Conservation (phyloP, 768 basidiomycete species). For the Hericium alpestre region DNA sequence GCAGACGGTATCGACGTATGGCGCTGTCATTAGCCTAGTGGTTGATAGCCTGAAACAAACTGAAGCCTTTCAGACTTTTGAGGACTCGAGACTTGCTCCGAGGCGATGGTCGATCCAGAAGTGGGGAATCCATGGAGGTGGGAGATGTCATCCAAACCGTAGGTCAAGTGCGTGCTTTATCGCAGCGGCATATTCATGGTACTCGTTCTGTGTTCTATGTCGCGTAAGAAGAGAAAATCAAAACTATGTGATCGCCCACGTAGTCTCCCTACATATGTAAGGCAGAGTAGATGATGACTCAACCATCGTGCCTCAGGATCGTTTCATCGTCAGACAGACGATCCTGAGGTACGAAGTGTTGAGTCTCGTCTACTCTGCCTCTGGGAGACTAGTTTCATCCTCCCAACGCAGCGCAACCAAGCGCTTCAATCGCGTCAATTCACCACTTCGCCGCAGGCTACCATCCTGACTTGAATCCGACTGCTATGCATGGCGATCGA, state of each 20-base stretch:
- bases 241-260: too few relatives aligned
- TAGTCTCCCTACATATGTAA: too few relatives aligned
- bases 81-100: constrained; percentile 28
- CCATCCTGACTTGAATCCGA: background rate
- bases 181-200: constrained; percentile 76
- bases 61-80: constrained; percentile 50
- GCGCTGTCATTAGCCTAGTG: constrained; percentile 55
- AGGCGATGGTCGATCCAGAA: constrained; percentile 60
- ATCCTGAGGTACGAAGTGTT: too few relatives aligned
- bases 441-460: too few relatives aligned
- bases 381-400: too few relatives aligned
- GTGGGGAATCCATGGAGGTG: constrained; percentile 41
- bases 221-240: too few relatives aligned
- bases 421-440: too few relatives aligned
- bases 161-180: constrained; percentile 80
- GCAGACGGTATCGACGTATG: constrained; percentile 44
- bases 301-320: too few relatives aligned
- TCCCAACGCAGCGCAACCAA: too few relatives aligned
- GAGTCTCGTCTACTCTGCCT: too few relatives aligned
- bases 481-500: constrained; percentile 39
- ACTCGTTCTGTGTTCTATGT: constrained; percentile 23
- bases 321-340: too few relatives aligned
- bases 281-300: too few relatives aligned
- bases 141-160: constrained; percentile 63
- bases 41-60: constrained; percentile 73